These are phyloP conservation scores for Bisporella sp. DNA, from an alignment of 2,329 filamentous ascomycete genomes.

Conservation along the genomic window DNA sequence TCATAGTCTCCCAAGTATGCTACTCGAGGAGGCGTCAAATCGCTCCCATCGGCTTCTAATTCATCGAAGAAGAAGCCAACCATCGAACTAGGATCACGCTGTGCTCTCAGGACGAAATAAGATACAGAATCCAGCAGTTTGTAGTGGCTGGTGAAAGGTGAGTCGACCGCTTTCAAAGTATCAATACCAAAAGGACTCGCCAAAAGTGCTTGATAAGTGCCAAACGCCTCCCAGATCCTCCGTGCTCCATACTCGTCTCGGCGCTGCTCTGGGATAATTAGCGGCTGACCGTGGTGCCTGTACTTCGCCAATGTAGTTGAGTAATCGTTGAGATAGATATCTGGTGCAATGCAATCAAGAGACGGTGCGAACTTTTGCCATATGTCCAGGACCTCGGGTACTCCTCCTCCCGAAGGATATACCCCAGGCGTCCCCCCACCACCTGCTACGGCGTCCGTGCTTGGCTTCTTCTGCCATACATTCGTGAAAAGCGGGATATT, in stretches of 20 bases:
- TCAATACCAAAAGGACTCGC: slow-evolving; percentile 35
- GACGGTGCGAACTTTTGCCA: slow-evolving; percentile 36
- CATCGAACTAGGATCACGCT: slow-evolving; percentile 25
- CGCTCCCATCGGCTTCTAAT: slow-evolving; percentile 21
- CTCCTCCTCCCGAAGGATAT: slow-evolving; percentile 41
- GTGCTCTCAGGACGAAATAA: slow-evolving; percentile 33
- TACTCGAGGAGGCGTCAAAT: slow-evolving; percentile 23
- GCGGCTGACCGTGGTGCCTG: slow-evolving; percentile 32
- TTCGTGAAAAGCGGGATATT: slow-evolving; percentile 38
- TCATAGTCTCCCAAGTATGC: slow-evolving; percentile 28
- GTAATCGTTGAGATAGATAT: background rate
- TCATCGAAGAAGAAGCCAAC: slow-evolving; percentile 39
- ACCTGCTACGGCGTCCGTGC: slow-evolving; percentile 30
- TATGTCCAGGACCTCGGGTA: slow-evolving; percentile 36
- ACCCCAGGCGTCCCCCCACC: slow-evolving; percentile 36
- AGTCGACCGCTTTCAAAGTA: slow-evolving; percentile 28
- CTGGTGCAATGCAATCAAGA: slow-evolving; percentile 38
- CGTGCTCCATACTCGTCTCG: slow-evolving; percentile 36
- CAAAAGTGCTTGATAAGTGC: slow-evolving; percentile 29
- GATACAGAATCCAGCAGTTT: slow-evolving; percentile 30
- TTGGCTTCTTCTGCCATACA: slow-evolving; percentile 37
- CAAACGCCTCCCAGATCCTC: slow-evolving; percentile 33
- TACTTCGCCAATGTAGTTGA: background rate
- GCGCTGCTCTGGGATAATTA: slow-evolving; percentile 42
- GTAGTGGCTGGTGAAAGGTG: slow-evolving; percentile 33